A percentile compares a stretch with the other conserved stretches of the same genome.
Conservation (phyloP, 371 early-diverging fungal species). For the Smittium culicis region DNA sequence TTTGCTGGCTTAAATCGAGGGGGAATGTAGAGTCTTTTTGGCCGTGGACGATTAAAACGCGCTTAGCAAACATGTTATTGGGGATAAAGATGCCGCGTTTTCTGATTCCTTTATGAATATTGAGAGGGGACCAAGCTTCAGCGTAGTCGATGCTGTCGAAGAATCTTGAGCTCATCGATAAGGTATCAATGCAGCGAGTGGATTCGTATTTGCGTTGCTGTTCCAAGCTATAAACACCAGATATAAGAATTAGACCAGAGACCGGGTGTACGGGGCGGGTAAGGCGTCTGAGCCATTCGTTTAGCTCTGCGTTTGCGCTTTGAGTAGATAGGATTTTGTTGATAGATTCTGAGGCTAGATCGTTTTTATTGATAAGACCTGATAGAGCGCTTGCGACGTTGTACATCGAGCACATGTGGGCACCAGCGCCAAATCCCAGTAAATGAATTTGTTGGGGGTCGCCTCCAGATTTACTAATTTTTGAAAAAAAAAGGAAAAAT, state of each 20-base stretch:
- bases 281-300: slow-evolving; percentile 16
- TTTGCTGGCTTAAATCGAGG: slow-evolving; percentile 28
- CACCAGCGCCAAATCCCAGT: slow-evolving; percentile 33
- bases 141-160: slow-evolving; percentile 22
- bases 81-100: slow-evolving; percentile 27
- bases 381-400: slow-evolving; percentile 25
- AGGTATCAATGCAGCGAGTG: slow-evolving; percentile 28
- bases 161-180: slow-evolving; percentile 26
- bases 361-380: slow-evolving; percentile 26
- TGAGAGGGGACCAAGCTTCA: slow-evolving; percentile 30
- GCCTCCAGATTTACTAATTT: slow-evolving; percentile 27
- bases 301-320: slow-evolving; percentile 12
- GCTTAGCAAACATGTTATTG: slow-evolving; percentile 22
- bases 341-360: not conserved
- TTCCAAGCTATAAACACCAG: slow-evolving; percentile 30
- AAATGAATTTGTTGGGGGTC: slow-evolving; percentile 28
- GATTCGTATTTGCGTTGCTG: slow-evolving; percentile 28
- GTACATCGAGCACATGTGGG: slow-evolving; percentile 33
- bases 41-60: slow-evolving; percentile 31
- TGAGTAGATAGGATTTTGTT: slow-evolving; percentile 9
- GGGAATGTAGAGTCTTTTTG: slow-evolving; percentile 31
- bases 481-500: not conserved
- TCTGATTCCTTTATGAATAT: slow-evolving; percentile 22
- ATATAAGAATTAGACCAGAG: slow-evolving; percentile 29
- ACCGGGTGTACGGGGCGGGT: slow-evolving; percentile 21